Evolutionary conservation across 2,329 filamentous ascomycete species (phyloP), one percentile per base, ranked within the genome.

Genomic region (Pseudogymnoascus destructans): DNA sequence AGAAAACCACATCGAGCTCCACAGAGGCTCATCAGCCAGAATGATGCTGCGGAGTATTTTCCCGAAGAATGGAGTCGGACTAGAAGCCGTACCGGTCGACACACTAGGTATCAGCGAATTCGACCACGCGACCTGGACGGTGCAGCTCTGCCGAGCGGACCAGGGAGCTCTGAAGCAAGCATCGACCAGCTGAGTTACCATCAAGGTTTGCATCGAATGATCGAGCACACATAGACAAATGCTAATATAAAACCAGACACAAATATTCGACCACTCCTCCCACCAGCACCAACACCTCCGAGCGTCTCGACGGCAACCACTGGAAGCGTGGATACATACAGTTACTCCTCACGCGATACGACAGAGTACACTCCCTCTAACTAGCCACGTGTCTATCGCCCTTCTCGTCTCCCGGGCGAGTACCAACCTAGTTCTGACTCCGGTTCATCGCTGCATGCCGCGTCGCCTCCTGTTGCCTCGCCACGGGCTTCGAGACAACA

Each of bases 11-110:
- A 36, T 36, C 30, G 35, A 17, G 30, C 11, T 21, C 6, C 32
- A 56, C 54, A 38, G 17, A 56, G 36, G 23, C 35, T 38, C 27
- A 56, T 56, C 19, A 56, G 32, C 21, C n/a, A 56, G 13, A 19
- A 36, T 35, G 30, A 56, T 56, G 21, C 7, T 15, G 30, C 54
- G 5, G 54, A 36, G n/a, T 56, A 56, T 32, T 56, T 15, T 6
- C 54, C 54, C 8, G 35, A 38, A n/a, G 54, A 56, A 35, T 56
- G 54, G 54, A 56, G 32, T 56, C 46, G 46, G 15, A 30, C 46
- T 6, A 52, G 15, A 30, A 30, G 46, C 8, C 46, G 46, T 52
- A 52, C 23, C 15, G n/a, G 46, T 30, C 25, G n/a, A 2, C 23
- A 52, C 5, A 30, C n/a, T 8, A 49, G 30, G 5, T 52, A 52